Evolutionary conservation across 192 early-diverging fungal genomes (phyloP).

Genomic region (Hyaloraphidium curvatum): DNA sequence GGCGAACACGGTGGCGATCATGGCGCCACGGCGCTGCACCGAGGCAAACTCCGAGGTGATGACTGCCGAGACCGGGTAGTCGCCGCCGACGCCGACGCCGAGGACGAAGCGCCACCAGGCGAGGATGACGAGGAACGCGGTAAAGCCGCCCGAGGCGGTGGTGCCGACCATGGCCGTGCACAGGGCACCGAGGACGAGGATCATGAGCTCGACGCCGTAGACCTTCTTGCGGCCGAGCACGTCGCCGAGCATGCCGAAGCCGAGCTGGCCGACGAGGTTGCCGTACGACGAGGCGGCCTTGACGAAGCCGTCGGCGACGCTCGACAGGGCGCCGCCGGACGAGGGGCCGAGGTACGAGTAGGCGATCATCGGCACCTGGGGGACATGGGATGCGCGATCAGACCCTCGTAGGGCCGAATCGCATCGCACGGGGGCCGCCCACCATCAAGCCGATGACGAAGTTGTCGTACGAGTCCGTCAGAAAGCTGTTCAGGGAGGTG

Average conservation of each 20-base stretch:
- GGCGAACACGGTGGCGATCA: constrained; percentile 76
- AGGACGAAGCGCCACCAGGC: constrained; percentile 81
- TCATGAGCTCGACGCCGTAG: constrained; percentile 75
- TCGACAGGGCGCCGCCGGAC: constrained; percentile 29
- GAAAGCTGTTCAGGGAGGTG: not conserved
- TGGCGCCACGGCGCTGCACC: constrained; percentile 58
- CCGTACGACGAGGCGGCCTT: constrained; percentile 79
- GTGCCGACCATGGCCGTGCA: constrained; percentile 62
- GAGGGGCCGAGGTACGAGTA: constrained; percentile 18
- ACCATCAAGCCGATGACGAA: constrained; percentile 2
- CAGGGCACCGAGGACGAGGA: constrained; percentile 71
- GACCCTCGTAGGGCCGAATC: not conserved
- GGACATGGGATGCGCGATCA: not conserved
- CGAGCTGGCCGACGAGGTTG: constrained; percentile 79
- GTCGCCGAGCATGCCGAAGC: constrained; percentile 77
- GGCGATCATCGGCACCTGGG: constrained; percentile 17
- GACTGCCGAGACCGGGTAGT: constrained; percentile 85
- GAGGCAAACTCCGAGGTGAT: constrained; percentile 85
- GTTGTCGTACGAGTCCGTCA: constrained; percentile 1
- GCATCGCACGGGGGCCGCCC: not conserved
- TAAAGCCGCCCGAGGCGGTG: constrained; percentile 29
- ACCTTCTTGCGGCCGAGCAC: constrained; percentile 72
- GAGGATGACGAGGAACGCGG: constrained; percentile 43
- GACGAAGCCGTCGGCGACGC: constrained; percentile 54
- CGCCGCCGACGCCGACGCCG: constrained; percentile 84